Evolutionary conservation across 139 green algal genomes (phyloP).

Genomic region (Chlamydomonas sphaeroides): DNA sequence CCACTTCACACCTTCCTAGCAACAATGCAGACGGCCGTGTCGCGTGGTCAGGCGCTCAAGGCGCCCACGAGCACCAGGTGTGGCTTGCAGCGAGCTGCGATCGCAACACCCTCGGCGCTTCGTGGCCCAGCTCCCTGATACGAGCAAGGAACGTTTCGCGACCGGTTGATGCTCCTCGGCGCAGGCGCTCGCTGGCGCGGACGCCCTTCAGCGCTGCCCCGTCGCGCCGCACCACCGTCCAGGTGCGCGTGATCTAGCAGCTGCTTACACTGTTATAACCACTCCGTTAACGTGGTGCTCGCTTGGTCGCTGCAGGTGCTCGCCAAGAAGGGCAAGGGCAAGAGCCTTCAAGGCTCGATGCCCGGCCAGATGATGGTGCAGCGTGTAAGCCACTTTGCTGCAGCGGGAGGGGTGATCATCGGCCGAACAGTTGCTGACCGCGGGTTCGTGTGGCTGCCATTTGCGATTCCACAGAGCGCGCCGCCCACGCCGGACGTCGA

Average conservation of each 20-base stretch:
- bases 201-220: background rate
- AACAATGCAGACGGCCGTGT: constrained; percentile 21
- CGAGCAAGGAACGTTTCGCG: too few relatives aligned
- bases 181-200: constrained; percentile 10
- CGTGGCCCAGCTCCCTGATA: too few relatives aligned
- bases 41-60: background rate
- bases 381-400: background rate
- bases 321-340: constrained; percentile 60
- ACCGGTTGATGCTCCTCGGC: background rate
- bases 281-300: too few relatives aligned
- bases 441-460: too few relatives aligned
- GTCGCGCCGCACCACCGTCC: constrained; percentile 12
- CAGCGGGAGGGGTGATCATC: too few relatives aligned
- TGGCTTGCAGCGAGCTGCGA: too few relatives aligned
- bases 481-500: constrained; percentile 73
- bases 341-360: constrained; percentile 25
- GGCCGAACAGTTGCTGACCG: background rate
- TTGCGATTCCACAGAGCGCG: too few relatives aligned
- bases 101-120: too few relatives aligned
- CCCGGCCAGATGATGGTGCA: constrained; percentile 32
- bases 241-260: background rate
- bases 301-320: constrained; percentile 37
- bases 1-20: too few relatives aligned
- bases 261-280: too few relatives aligned
- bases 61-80: constrained; percentile 4